Evolutionary conservation across 306 rosid genomes (phyloP), one percentile per base, ranked within the genome.

Genomic region (Medicago truncatula): DNA sequence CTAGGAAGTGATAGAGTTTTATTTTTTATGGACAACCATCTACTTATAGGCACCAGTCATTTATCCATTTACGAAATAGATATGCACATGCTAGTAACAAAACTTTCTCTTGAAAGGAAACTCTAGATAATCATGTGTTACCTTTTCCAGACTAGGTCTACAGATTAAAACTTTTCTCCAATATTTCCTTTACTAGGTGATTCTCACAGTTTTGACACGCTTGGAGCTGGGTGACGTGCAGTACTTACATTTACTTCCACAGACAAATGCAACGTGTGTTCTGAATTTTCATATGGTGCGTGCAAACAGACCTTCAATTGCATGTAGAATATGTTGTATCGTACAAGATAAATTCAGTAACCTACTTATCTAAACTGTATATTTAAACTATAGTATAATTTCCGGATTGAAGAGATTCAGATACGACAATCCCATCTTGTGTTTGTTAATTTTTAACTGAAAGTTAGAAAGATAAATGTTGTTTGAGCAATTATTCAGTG

Each of bases 191-290:
- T 77, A 44, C 78, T 88, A 94, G 98, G 98, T 92, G 81, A 88
- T 94, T 86, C 89, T 90, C 81, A 94, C 98, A 20, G 76, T 94
- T 85, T 75, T 94, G 78, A 94, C 98, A 18, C 91, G 88, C 89
- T 90, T 94, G 91, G 98, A 94, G 80, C 81, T 92, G 91, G 95
- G 96, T 53, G 86, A 88, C 80, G 87, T 86, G 78, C 95, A 85
- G 75, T 90, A 86, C 87, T 72, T 94, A 86, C 88, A 82, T 63
- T 74, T 94, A 77, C 93, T 86, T 79, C 92, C 98, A 65, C 95
- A 87, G 74, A 81, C 81, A 75, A 85, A 90, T 86, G 85, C 76
- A 59, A 92, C 98, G 28, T 94, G 95, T 86, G 67, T 67, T 78
- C 82, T 94, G 88, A 80, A 54, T 83, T 94, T 94, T 75, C 97